Conservation (phyloP, 202 grass and related monocot genomes). For the Elaeis oleifera region DNA sequence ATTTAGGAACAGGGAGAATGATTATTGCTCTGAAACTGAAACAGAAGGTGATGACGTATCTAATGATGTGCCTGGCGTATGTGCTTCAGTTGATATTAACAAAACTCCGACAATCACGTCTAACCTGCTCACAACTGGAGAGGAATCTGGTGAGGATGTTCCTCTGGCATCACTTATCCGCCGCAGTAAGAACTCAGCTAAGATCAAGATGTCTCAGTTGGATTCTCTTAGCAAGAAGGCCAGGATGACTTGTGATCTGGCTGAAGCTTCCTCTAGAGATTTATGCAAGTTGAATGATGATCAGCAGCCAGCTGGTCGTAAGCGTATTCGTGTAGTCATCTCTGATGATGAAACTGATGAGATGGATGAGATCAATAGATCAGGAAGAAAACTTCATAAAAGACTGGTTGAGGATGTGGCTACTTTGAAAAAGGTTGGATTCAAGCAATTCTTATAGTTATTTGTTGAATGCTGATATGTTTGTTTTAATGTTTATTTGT, state of each 20-base stretch:
- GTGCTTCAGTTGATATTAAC: constrained; percentile 27
- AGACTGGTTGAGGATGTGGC: constrained; percentile 29
- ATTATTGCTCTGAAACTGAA: constrained; percentile 87
- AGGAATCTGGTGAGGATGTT: constrained; percentile 51
- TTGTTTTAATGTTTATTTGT: not conserved
- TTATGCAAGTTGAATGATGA: constrained; percentile 34
- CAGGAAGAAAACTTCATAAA: constrained; percentile 30
- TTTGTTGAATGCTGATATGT: not conserved
- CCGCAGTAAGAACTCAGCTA: constrained; percentile 37
- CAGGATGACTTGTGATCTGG: constrained; percentile 27
- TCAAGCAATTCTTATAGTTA: constrained; percentile 19
- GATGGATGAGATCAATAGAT: constrained; percentile 29
- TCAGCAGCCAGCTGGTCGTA: constrained; percentile 46
- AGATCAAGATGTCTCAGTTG: constrained; percentile 34
- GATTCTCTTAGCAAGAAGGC: constrained; percentile 24
- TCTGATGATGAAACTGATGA: constrained; percentile 91
- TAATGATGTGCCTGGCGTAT: constrained; percentile 29
- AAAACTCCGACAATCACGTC: constrained; percentile 5
- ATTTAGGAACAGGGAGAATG: constrained; percentile 22
- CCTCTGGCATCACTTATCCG: constrained; percentile 50
- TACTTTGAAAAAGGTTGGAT: constrained; percentile 34
- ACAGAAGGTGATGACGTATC: constrained; percentile 49
- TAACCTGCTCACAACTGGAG: constrained; percentile 6
- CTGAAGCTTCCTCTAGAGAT: constrained; percentile 22
- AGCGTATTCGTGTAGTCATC: constrained; percentile 66